Base-by-base conservation (phyloP, 495 filamentous ascomycete species). In the Aspergillus homomorphus region DNA sequence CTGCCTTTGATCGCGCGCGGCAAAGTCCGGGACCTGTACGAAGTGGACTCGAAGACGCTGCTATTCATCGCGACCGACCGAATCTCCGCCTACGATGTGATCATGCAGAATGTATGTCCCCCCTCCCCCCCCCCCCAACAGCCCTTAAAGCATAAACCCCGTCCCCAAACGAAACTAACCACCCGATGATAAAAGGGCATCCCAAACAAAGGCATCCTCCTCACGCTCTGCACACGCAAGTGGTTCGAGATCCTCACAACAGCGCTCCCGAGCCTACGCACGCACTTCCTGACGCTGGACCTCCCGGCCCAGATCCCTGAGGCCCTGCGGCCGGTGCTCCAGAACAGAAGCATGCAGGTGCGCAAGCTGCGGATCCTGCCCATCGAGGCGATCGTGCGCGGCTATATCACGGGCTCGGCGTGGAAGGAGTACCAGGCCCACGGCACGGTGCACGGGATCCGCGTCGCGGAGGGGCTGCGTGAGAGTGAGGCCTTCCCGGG, bases 41-140 rank as follows among this genome's bases (percentile, higher is more conserved):
- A 84, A 55, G 73, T 95, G 54, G 85, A 91, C 69, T 77, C 86
- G 21, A 75, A 84, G 54, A 89, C 87, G 1, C 82, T 97, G 7
- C 87, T 96, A 43, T 95, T 98, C 72, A 85, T 95, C 43, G 87
- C 94, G 18, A 89, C 87, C 20, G 93, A 98, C 72, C 88, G 93
- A 60, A 95, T 97, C 75, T 96, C 90, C 54, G 93, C 93, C 52
- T 96, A 89, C 78, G 93, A 97, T 82, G 89, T 96, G 62, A 84
- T 96, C 62, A 87, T 96, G 84, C 78, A 80, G 66, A 96, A 96
- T 81, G 87, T 88, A 14, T 38, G 33, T 12, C 15, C 76, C 54
- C 64, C 16, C 21, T 18, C 51, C 22, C 24, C 49, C 10, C 19
- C 19, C 22, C 44, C 12, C 23, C 33, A 0, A 21, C 19, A 56